These are phyloP conservation scores for Boletus vermiculosoides DNA, from an alignment of 768 basidiomycete genomes.

Conservation along the genomic window DNA sequence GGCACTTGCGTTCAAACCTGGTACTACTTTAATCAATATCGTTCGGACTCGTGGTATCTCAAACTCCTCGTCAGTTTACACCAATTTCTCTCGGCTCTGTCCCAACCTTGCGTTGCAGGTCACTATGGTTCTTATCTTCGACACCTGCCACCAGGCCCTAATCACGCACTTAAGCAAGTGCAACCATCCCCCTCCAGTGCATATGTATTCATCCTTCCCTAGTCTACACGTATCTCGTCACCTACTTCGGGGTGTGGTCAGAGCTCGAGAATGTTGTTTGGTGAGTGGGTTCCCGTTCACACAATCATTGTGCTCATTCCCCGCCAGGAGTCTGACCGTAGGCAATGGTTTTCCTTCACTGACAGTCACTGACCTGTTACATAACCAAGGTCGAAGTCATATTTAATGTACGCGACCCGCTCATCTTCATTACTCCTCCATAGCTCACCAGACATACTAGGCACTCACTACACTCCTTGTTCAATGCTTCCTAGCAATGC, in stretches of 20 bases:
- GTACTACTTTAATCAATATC: conserved; percentile 33
- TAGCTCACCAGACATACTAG: conserved; percentile 10
- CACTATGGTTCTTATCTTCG: conserved; percentile 44
- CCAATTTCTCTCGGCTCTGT: neutral
- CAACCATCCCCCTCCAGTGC: neutral
- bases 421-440: neutral
- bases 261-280: conserved; percentile 39
- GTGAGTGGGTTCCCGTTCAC: conserved; percentile 31
- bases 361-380: conserved; percentile 5
- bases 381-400: conserved; percentile 43
- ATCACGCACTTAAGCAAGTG: conserved; percentile 50
- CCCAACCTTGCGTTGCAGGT: conserved; percentile 40
- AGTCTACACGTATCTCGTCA: conserved; percentile 52
- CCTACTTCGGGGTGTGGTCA: conserved; percentile 35
- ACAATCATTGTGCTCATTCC: neutral
- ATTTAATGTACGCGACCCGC: conserved; percentile 39
- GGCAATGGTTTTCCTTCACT: neutral
- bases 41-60: conserved; percentile 48
- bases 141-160: conserved; percentile 52
- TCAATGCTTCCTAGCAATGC: conserved; percentile 52
- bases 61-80: conserved; percentile 42
- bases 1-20: conserved; percentile 51
- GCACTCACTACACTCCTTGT: conserved; percentile 49
- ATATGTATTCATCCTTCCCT: neutral
- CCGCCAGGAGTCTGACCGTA: conserved; percentile 23